A percentile compares a stretch with the other conserved stretches of the same genome.
Evolutionary conservation across 2,329 filamentous ascomycete species (phyloP).

Genomic region (Colletotrichum orbiculare): DNA sequence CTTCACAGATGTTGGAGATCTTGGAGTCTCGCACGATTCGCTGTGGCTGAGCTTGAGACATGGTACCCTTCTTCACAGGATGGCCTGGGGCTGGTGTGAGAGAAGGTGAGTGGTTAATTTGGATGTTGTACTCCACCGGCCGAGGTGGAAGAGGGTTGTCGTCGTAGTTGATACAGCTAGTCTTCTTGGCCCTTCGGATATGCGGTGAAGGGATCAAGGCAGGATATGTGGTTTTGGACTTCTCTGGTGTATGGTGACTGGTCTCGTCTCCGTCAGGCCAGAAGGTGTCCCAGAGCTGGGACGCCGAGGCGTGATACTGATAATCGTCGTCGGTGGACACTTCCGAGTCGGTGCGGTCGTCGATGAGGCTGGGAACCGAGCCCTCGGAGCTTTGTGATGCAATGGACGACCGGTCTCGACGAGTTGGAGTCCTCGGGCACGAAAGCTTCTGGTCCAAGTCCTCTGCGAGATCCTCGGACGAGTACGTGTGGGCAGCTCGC

Average conservation of each 20-base stretch:
- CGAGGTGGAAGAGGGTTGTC: constrained; percentile 41
- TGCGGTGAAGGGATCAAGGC: constrained; percentile 38
- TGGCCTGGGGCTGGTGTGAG: background rate
- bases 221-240: constrained; percentile 33
- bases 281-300: constrained; percentile 64
- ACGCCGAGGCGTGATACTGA: constrained; percentile 56
- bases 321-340: constrained; percentile 62
- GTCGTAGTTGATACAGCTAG: constrained; percentile 37
- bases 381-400: constrained; percentile 50
- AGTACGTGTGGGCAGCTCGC: constrained; percentile 34
- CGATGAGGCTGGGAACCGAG: constrained; percentile 61
- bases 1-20: constrained; percentile 9
- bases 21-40: background rate
- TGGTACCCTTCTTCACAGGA: constrained; percentile 3
- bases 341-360: constrained; percentile 63
- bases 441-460: constrained; percentile 13
- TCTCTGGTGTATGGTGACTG: constrained; percentile 28
- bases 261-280: constrained; percentile 47
- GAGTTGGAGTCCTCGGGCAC: constrained; percentile 36
- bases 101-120: constrained; percentile 19
- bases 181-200: constrained; percentile 36
- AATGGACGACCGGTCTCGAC: constrained; percentile 53
- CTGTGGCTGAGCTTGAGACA: constrained; percentile 36
- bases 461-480: constrained; percentile 28
- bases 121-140: constrained; percentile 37